These are phyloP conservation scores for Blastobotrys buckinghamii DNA, from an alignment of 1,139 yeast genomes.

Conservation along the genomic window DNA sequence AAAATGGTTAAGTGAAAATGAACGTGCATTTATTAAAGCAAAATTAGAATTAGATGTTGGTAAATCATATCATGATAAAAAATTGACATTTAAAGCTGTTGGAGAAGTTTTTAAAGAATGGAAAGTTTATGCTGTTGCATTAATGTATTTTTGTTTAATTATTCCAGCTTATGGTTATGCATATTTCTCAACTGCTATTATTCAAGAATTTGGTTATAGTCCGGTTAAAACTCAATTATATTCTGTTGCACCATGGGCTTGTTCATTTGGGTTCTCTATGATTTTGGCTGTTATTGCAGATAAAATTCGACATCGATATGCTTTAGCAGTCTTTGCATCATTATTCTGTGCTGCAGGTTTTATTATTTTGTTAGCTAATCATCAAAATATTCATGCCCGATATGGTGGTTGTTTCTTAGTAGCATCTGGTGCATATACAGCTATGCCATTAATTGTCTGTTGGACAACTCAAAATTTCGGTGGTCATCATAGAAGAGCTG, in stretches of 20 bases:
- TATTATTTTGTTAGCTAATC: slow-evolving; percentile 41
- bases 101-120: slow-evolving; percentile 34
- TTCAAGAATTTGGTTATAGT: slow-evolving; percentile 50
- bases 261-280: slow-evolving; percentile 53
- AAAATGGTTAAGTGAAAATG: slow-evolving; percentile 38
- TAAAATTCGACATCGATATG: slow-evolving; percentile 40
- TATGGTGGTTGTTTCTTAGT: slow-evolving; percentile 69
- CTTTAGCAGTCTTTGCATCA: slow-evolving; percentile 42
- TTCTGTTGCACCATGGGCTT: slow-evolving; percentile 69
- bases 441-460: slow-evolving; percentile 72
- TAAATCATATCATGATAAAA: slow-evolving; percentile 34
- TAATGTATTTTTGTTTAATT: slow-evolving; percentile 56
- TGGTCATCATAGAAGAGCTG: slow-evolving; percentile 65
- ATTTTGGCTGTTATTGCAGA: slow-evolving; percentile 37
- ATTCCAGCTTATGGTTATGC: slow-evolving; percentile 70
- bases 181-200: slow-evolving; percentile 62
- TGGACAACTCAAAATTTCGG: slow-evolving; percentile 66
- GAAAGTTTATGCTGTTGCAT: slow-evolving; percentile 50
- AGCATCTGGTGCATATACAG: slow-evolving; percentile 60
- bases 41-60: slow-evolving; percentile 40
- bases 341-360: slow-evolving; percentile 49
- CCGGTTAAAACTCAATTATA: slow-evolving; percentile 60
- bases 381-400: slow-evolving; percentile 36
- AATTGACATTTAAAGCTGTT: slow-evolving; percentile 30
- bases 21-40: slow-evolving; percentile 36